Percentiles rank a stretch among this genome's conserved stretches.
Evolutionary conservation across 179 eudicot genomes (phyloP).

Genomic region (Beta lomatogona): DNA sequence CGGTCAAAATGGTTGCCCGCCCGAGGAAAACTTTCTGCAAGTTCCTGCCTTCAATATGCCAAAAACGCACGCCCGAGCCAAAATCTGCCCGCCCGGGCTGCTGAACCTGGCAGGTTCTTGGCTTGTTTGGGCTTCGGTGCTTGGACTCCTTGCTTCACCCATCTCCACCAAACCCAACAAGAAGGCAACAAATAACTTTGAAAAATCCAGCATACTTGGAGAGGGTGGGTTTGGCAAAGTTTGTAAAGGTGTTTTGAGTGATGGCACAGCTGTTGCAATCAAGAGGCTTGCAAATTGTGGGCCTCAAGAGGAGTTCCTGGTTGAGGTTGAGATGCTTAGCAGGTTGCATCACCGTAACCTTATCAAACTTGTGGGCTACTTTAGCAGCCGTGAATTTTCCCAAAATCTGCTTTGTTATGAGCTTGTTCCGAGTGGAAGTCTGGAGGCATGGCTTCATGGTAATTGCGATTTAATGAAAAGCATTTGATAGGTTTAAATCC

Average conservation of each 20-base stretch:
- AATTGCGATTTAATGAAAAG: slow-evolving; percentile 27
- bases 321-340: slow-evolving; percentile 97
- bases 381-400: slow-evolving; percentile 75
- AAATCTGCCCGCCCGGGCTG: too few species aligned
- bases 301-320: slow-evolving; percentile 90
- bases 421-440: slow-evolving; percentile 93
- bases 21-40: too few species aligned
- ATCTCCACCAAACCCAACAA: too few species aligned
- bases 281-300: slow-evolving; percentile 90
- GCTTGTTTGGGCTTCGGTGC: too few species aligned
- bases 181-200: slow-evolving; percentile 92
- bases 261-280: slow-evolving; percentile 94
- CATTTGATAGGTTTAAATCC: neutral
- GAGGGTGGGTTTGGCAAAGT: slow-evolving; percentile 99
- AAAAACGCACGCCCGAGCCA: too few species aligned
- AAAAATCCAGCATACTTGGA: slow-evolving; percentile 71
- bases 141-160: too few species aligned
- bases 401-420: slow-evolving; percentile 92
- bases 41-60: too few species aligned
- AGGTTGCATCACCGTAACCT: slow-evolving; percentile 97
- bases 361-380: slow-evolving; percentile 94
- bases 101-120: too few species aligned
- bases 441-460: slow-evolving; percentile 99
- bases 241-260: slow-evolving; percentile 80
- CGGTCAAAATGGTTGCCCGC: too few species aligned